These are phyloP conservation scores for Pestalotiopsis fici DNA, from an alignment of 2,329 filamentous ascomycete genomes.

Conservation along the genomic window DNA sequence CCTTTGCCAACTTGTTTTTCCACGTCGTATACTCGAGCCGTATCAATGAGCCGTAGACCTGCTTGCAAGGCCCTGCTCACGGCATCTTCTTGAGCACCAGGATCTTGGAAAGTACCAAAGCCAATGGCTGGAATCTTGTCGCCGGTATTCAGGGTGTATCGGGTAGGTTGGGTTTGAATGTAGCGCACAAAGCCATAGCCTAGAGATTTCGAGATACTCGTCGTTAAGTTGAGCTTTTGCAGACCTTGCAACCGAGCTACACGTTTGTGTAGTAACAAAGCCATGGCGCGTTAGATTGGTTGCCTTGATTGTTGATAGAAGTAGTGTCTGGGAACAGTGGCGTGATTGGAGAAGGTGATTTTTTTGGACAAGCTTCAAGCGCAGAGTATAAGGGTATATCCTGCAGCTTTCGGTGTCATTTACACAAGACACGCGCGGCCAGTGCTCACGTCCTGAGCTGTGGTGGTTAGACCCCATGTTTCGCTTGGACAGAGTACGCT, in stretches of 20 bases:
- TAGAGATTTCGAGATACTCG: background rate
- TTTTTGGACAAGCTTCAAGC: too few species aligned
- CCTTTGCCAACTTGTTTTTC: conserved; percentile 23
- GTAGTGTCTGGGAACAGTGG: too few species aligned
- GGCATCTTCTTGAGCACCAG: conserved; percentile 24
- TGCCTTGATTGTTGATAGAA: too few species aligned
- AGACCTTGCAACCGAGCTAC: background rate
- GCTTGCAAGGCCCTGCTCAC: conserved; percentile 22
- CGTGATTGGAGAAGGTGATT: too few species aligned
- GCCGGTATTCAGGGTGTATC: conserved; percentile 20
- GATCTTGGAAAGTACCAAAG: conserved; percentile 31
- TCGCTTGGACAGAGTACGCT: too few species aligned
- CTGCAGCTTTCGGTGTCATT: too few species aligned
- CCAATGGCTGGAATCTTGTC: conserved; percentile 28
- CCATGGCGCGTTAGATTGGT: too few species aligned
- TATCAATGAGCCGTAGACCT: conserved; percentile 37
- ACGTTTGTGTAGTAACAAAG: background rate
- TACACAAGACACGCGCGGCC: too few species aligned
- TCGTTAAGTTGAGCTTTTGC: background rate
- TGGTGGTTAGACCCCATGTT: too few species aligned
- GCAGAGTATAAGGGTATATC: too few species aligned
- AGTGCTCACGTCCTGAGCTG: too few species aligned
- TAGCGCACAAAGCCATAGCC: background rate
- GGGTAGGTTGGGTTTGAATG: background rate
- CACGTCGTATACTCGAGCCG: conserved; percentile 20